Evolutionary conservation across 1,139 yeast species (phyloP).

Genomic region (Pichia sp.): DNA sequence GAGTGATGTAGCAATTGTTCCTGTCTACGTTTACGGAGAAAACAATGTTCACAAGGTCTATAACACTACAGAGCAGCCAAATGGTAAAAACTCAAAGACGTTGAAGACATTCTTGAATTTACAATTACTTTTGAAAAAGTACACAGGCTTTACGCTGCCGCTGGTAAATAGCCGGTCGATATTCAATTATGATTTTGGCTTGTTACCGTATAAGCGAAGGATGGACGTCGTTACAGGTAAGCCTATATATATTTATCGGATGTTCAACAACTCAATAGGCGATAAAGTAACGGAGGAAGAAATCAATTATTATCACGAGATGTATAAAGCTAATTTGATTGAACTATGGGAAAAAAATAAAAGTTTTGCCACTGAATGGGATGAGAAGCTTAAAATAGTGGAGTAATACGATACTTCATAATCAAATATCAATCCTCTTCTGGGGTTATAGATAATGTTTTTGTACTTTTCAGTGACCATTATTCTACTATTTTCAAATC

Average conservation of each 20-base stretch:
- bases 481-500: constrained; percentile 29
- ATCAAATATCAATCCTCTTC: not conserved
- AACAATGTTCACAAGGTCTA: constrained; percentile 36
- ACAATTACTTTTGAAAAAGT: constrained; percentile 68
- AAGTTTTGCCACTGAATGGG: constrained; percentile 35
- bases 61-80: constrained; percentile 23
- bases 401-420: constrained; percentile 20
- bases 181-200: constrained; percentile 86
- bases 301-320: constrained; percentile 65
- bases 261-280: constrained; percentile 20
- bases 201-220: constrained; percentile 79
- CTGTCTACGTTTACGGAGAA: constrained; percentile 90
- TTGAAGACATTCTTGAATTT: constrained; percentile 31
- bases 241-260: constrained; percentile 47
- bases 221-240: constrained; percentile 74
- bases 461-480: not conserved
- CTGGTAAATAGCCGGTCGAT: constrained; percentile 89
- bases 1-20: constrained; percentile 65
- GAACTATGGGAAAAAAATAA: constrained; percentile 69
- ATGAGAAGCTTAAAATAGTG: constrained; percentile 28
- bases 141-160: constrained; percentile 84
- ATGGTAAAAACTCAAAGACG: not conserved
- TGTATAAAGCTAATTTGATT: constrained; percentile 63
- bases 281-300: constrained; percentile 45
- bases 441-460: no score